Conservation (phyloP, 1,284 basidiomycete genomes). For the Ustilago tritici region DNA sequence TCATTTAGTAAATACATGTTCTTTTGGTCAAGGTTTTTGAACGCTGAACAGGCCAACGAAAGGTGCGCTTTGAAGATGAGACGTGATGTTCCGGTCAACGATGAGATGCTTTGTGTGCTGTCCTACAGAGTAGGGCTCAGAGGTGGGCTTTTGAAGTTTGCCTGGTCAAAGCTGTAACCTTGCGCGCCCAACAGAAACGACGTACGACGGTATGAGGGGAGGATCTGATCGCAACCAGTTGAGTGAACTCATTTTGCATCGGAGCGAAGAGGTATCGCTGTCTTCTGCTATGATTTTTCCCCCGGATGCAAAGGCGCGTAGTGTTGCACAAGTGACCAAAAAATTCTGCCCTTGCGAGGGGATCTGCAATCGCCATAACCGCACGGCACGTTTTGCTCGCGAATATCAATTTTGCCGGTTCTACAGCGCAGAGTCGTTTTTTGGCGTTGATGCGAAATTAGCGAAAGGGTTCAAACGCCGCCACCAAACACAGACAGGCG, state of each 20-base stretch:
- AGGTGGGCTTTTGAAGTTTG: too few species aligned
- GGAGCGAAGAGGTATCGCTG: too few species aligned
- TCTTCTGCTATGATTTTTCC: not conserved
- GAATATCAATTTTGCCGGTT: not conserved
- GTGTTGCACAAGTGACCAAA: too few species aligned
- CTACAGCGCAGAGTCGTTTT: not conserved
- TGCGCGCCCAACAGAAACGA: too few species aligned
- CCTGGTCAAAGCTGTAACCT: too few species aligned
- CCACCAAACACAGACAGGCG: too few species aligned
- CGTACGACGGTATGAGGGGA: too few species aligned
- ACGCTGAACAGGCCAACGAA: not conserved
- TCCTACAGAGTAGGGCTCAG: too few species aligned
- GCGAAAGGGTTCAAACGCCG: not conserved
- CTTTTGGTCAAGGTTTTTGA: slow-evolving; percentile 11
- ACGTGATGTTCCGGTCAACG: not conserved
- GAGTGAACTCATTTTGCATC: too few species aligned
- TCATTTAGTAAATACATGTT: slow-evolving; percentile 10
- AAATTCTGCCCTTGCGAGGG: not conserved
- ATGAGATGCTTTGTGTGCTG: too few species aligned
- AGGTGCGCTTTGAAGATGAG: not conserved
- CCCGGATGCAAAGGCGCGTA: too few species aligned
- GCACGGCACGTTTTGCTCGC: not conserved
- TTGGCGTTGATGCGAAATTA: not conserved
- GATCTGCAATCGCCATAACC: slow-evolving; percentile 14
- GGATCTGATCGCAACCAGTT: too few species aligned